Evolutionary conservation across 345 rosid species (phyloP).

Genomic region (Arabis alpina): DNA sequence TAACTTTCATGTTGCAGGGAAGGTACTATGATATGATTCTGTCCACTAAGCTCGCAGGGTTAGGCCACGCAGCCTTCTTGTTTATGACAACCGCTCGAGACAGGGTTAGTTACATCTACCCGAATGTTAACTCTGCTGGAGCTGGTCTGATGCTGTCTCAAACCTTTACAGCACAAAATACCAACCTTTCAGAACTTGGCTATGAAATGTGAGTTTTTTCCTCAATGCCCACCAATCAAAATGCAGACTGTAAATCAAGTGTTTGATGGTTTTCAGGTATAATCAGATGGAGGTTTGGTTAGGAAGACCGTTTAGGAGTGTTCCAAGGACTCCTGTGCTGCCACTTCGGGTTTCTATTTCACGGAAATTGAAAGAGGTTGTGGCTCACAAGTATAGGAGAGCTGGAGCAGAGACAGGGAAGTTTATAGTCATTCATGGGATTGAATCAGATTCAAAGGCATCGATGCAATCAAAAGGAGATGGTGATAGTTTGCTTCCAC

Average conservation of each 20-base stretch:
- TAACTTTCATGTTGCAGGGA: slow-evolving; percentile 47
- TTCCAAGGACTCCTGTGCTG: slow-evolving; percentile 68
- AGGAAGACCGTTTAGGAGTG: slow-evolving; percentile 77
- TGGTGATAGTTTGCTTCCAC: slow-evolving; percentile 75
- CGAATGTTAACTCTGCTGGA: slow-evolving; percentile 94
- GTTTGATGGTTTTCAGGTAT: slow-evolving; percentile 59
- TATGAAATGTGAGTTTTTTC: slow-evolving; percentile 64
- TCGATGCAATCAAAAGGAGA: slow-evolving; percentile 93
- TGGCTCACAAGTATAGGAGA: slow-evolving; percentile 65
- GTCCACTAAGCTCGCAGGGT: slow-evolving; percentile 90
- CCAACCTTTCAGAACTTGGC: slow-evolving; percentile 79
- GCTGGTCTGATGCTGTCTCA: slow-evolving; percentile 82
- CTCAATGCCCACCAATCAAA: background rate
- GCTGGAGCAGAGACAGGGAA: slow-evolving; percentile 82
- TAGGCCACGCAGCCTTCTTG: slow-evolving; percentile 89
- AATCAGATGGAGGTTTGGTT: slow-evolving; percentile 83
- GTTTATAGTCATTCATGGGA: slow-evolving; percentile 86
- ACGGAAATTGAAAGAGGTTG: slow-evolving; percentile 75
- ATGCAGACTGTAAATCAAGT: background rate
- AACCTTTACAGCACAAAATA: slow-evolving; percentile 65
- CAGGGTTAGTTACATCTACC: slow-evolving; percentile 83
- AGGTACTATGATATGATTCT: slow-evolving; percentile 95
- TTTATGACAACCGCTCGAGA: slow-evolving; percentile 89
- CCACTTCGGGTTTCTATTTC: slow-evolving; percentile 82
- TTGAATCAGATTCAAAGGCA: slow-evolving; percentile 94